Conservation (phyloP, 306 rosid species). For the Rosa rugosa region DNA sequence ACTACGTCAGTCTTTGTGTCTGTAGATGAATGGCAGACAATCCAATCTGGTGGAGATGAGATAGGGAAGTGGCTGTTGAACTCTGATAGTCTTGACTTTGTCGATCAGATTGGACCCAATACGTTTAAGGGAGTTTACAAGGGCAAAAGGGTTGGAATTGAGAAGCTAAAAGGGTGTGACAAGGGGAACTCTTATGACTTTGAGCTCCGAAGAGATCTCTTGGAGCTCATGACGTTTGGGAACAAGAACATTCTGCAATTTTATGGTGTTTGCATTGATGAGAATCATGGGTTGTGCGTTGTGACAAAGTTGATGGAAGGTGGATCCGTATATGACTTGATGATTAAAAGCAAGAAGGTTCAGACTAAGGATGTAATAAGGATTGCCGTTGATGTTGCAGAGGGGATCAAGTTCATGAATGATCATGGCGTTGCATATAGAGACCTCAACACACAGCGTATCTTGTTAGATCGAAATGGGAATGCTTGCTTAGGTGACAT, state of each 20-base stretch:
- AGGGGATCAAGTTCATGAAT: slow-evolving; percentile 88
- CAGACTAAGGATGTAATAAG: slow-evolving; percentile 72
- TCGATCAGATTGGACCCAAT: slow-evolving; percentile 72
- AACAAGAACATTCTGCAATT: slow-evolving; percentile 79
- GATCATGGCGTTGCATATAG: slow-evolving; percentile 79
- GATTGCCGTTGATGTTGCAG: slow-evolving; percentile 78
- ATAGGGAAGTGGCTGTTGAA: slow-evolving; percentile 77
- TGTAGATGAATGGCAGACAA: slow-evolving; percentile 93
- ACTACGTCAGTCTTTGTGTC: slow-evolving; percentile 60
- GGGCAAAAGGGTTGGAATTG: slow-evolving; percentile 90
- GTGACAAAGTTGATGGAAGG: slow-evolving; percentile 90
- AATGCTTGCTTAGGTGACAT: slow-evolving; percentile 91
- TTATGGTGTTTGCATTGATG: slow-evolving; percentile 80
- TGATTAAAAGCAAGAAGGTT: slow-evolving; percentile 77
- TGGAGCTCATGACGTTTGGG: slow-evolving; percentile 89
- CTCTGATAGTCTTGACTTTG: slow-evolving; percentile 72
- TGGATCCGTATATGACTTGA: slow-evolving; percentile 72
- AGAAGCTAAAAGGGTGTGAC: slow-evolving; percentile 93
- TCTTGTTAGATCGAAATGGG: slow-evolving; percentile 79
- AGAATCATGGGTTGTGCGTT: slow-evolving; percentile 84
- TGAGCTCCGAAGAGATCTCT: slow-evolving; percentile 74
- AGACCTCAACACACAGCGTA: slow-evolving; percentile 82
- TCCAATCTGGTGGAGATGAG: slow-evolving; percentile 63
- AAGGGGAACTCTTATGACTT: slow-evolving; percentile 79
- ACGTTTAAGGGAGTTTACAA: slow-evolving; percentile 75